Base-by-base conservation (phyloP, 2,329 filamentous ascomycete species). In the Exophiala spinifera region DNA sequence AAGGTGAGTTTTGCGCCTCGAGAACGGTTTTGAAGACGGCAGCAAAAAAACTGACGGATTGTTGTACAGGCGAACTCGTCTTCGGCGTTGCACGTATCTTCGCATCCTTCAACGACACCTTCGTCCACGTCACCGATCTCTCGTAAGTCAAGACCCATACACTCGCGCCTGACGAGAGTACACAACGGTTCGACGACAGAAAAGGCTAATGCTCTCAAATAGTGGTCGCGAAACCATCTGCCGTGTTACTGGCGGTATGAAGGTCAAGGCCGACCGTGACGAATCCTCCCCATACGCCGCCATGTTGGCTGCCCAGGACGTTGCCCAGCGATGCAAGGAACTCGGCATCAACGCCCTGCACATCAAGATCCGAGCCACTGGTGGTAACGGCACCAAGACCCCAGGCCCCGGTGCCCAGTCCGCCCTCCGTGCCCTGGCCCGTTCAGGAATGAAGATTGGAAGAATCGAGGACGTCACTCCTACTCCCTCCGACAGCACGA, bases 351-450 rank as follows among this genome's bases (percentile, higher is more conserved):
- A 91, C 76, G 92, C 94, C 74, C 89, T 99, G 64, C 95, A 99
- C 86, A 95, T 99, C 85, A 99, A 99, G 90, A 99, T 99, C 84
- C 87, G 95, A 76, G 95, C 94, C 76, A 99, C 94, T 73, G 94
- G 94, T 84, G 91, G 91, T 91, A 99, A 97, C 85, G 91, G 92
- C 74, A 99, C 94, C 84, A 99, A 99, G 90, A 99, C 95, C 76
- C 94, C 94, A 72, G 94, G 94, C 73, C 94, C 94, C 72, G 95
- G 94, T 84, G 94, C 94, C 69, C 95, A 99, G 83, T 97, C 94
- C 65, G 94, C 94, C 72, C 92, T 99, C 79, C 94, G 94, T 76
- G 95, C 94, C 71, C 88, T 99, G 68, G 94, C 94, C 76, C 95
- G 94, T 85, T 91, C 94, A 70, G 94, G 94, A 76, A 99, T 99